Base-by-base conservation (phyloP, 257 asterid species). In the Linaria vulgaris region DNA sequence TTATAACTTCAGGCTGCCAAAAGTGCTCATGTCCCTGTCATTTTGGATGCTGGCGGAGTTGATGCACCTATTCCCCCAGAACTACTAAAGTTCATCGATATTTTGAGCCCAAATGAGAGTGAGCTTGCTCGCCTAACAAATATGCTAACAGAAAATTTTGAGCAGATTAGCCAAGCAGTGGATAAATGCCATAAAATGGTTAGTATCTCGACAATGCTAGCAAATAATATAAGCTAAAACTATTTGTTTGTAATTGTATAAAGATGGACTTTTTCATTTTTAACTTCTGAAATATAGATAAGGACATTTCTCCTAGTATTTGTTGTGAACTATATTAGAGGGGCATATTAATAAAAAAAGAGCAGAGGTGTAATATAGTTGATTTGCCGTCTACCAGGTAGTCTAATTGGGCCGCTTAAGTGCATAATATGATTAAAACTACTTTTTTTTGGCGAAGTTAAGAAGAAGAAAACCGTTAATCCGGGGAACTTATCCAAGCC, bases 1-100 rank as follows among this genome's bases (percentile, higher is more conserved):
- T 23, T 30, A 30, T 69, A 56, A 60, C 56, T 69, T 56, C 88
- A 92, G 99, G 96, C 88, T 69, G 99, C 99, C 61, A 78, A 70
- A 71, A 80, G 77, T 66, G 90, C 95, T 2, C 62, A 66, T 72
- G 90, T 92, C 73, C 97, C 86, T 1, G 91, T 92, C 69, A 88
- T 89, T 62, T 81, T 92, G 77, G 99, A 92, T 85, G 97, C 95
- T 24, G 97, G 99, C n/a, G 99, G 99, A 70, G 76, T 80, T 48
- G 99, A 89, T 76, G 61, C 90, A 20, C 95, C 97, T 57, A 71
- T 92, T 68, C 95, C 96, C 25, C 68, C 53, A 7, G 97, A 87
- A 47, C 91, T 92, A 23, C 83, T 84, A 0, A 30, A 66, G 25
- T 45, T 59, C 60, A 76, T 89, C 34, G 94, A 89, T 69, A 69